Percentiles rank a stretch among this genome's conserved stretches.
Conservation (phyloP, 257 asterid species). For the Verbascum thapsus region DNA sequence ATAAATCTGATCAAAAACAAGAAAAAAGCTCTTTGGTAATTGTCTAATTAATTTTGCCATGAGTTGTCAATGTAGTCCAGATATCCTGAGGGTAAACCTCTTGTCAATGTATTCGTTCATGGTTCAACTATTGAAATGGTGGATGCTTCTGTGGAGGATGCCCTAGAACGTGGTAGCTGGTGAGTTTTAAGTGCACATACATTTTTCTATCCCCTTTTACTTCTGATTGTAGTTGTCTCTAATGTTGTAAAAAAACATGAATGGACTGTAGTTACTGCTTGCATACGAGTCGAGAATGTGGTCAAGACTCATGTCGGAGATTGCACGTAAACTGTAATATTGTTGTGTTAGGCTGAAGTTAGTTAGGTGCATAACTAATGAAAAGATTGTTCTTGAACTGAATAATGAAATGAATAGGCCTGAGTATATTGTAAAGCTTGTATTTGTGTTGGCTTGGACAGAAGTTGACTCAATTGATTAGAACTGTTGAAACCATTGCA, state of each 20-base stretch:
- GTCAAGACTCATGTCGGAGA: constrained; percentile 1
- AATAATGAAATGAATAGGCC: constrained; percentile 3
- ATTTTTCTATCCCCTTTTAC: constrained; percentile 3
- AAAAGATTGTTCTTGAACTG: neutral
- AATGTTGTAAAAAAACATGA: neutral
- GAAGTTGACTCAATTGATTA: constrained; percentile 11
- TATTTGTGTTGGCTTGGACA: constrained; percentile 15
- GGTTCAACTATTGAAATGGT: constrained; percentile 83
- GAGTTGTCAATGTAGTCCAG: constrained; percentile 63
- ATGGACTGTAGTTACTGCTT: neutral
- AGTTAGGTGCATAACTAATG: constrained; percentile 3
- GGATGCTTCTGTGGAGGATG: constrained; percentile 91
- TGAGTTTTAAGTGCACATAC: constrained; percentile 42
- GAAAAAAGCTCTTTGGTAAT: constrained; percentile 16
- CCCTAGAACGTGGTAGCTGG: constrained; percentile 91
- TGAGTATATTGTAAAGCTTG: neutral
- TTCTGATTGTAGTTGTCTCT: constrained; percentile 11
- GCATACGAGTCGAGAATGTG: constrained; percentile 14
- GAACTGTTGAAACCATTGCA: neutral
- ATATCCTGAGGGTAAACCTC: constrained; percentile 90
- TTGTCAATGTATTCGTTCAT: constrained; percentile 70
- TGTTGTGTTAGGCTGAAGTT: constrained; percentile 12
- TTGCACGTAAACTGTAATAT: constrained; percentile 10
- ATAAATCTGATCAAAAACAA: neutral
- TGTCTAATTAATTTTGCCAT: constrained; percentile 34